A percentile compares a stretch with the other conserved stretches of the same genome.
These are phyloP conservation scores for Backusella mclennaniae DNA, from an alignment of 192 early-diverging fungal species.

Conservation along the genomic window DNA sequence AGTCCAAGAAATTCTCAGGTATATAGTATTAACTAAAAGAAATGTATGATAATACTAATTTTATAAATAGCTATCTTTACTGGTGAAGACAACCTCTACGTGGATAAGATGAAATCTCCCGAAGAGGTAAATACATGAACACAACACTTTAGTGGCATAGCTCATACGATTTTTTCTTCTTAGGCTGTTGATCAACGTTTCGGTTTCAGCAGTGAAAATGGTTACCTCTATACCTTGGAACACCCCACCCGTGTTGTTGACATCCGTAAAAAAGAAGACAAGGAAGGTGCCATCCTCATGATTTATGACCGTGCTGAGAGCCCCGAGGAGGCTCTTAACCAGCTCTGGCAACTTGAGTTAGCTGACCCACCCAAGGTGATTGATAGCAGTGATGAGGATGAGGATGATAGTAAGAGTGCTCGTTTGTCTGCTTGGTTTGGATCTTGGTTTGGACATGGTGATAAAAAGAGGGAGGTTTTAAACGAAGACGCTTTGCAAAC, in stretches of 20 bases:
- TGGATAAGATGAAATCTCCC: slow-evolving; percentile 28
- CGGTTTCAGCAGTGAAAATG: neutral
- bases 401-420: slow-evolving; percentile 16
- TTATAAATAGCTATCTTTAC: slow-evolving; percentile 24
- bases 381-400: slow-evolving; percentile 16
- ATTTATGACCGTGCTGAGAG: neutral
- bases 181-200: slow-evolving; percentile 23
- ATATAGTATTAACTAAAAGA: neutral
- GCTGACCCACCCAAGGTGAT: slow-evolving; percentile 10
- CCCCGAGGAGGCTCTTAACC: neutral
- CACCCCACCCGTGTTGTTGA: slow-evolving; percentile 5
- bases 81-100: slow-evolving; percentile 19
- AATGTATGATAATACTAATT: neutral
- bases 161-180: neutral
- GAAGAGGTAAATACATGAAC: slow-evolving; percentile 18
- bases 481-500: slow-evolving; percentile 8
- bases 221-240: slow-evolving; percentile 16
- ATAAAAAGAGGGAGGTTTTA: neutral
- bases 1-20: slow-evolving; percentile 14
- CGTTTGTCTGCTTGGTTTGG: slow-evolving; percentile 24
- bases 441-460: slow-evolving; percentile 15
- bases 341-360: slow-evolving; percentile 4
- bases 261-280: slow-evolving; percentile 16
- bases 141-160: neutral
- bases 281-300: slow-evolving; percentile 7